Base-by-base conservation (phyloP, 352 stramenopile species). In the Pythium sp. region DNA sequence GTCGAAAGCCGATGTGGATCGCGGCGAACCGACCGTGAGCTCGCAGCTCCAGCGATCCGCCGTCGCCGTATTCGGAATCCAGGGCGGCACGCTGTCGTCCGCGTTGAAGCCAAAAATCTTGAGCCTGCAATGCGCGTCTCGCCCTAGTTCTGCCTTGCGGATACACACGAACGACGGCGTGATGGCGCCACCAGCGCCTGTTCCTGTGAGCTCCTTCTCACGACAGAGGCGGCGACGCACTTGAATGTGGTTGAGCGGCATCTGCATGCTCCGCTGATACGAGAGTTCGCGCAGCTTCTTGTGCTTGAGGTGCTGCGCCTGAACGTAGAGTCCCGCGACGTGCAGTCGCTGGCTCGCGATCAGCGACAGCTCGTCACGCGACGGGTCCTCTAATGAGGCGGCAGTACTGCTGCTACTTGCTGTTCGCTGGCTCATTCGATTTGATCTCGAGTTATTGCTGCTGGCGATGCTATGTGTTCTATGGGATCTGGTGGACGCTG, bases 41-140 rank as follows among this genome's bases (percentile, higher is more conserved):
- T 72, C 61, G 43, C 60, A 72, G 61, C 61, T 68, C 67, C 67
- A 72, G 54, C 67, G 67, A 5, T 47, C 61, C 0, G 32, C 28
- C 3, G n/a, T 53, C 6, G 22, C 30, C 11, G 65, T 18, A 2
- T 12, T 24, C 28, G 54, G 60, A 2, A 64, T n/a, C 67, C 67
- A 68, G 11, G 67, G 67, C 9, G 67, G 67, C 3, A 72, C 55
- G 28, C 67, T 68, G 49, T 72, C 67, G 26, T 68, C 46, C 32
- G 60, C 46, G 28, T 59, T 26, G n/a, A 72, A 61, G 11, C 61
- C 67, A 5, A 68, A 12, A 18, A 53, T 64, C 36, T 62, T 12
- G 12, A 72, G 57, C 2, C 61, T 32, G 18, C 34, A 18, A 4
- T n/a, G 59, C 18, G 34, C 53, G 7, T 68, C 60, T 24, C 36